Base-by-base conservation (phyloP, 1,139 yeast species). In the Sugiyamaella neomexicana region DNA sequence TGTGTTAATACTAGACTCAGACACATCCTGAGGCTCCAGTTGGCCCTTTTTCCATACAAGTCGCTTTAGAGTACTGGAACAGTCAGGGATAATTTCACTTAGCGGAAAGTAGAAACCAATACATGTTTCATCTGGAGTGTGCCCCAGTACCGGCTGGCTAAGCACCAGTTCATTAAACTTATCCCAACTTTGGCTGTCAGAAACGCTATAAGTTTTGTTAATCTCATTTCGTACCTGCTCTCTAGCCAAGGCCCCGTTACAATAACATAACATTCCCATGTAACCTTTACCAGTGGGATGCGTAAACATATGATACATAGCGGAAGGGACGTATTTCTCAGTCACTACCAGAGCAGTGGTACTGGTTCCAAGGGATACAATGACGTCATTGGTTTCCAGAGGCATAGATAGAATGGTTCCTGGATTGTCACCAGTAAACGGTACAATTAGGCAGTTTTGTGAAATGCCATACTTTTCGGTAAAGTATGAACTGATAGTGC, bases 231-330 rank as follows among this genome's bases (percentile, higher is more conserved):
- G 75, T 5, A 90, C 76, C 57, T 79, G 77, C 64, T 90, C 97
- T 60, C 97, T 76, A 0, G 97, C 96, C 52, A 90, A 74, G 0
- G 97, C 80, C 0, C 97, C 97, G 68, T 90, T 90, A 68, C 96
- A 87, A 68, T 90, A 90, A 68, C 97, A 90, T 55, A 90, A 81
- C 97, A 90, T 90, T 34, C 95, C 96, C 97, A 90, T 90, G 69
- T 83, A 91, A 47, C 85, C 82, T 36, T 77, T 78, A 0, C 83
- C 80, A 62, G 86, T 79, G 5, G 97, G 97, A 67, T 90, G 97
- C 57, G 82, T 81, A 72, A 90, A 90, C 61, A 89, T 70, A 66
- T 90, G 97, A 68, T 89, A 90, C 62, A 85, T 86, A 2, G 90
- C 81, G 1, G 93, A 85, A 1, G 97, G 91, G 27, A 77, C 78